Percentiles rank a stretch among this genome's conserved stretches.
Conservation (phyloP, 495 filamentous ascomycete genomes). For the Melanomma pulvis-pyrius region DNA sequence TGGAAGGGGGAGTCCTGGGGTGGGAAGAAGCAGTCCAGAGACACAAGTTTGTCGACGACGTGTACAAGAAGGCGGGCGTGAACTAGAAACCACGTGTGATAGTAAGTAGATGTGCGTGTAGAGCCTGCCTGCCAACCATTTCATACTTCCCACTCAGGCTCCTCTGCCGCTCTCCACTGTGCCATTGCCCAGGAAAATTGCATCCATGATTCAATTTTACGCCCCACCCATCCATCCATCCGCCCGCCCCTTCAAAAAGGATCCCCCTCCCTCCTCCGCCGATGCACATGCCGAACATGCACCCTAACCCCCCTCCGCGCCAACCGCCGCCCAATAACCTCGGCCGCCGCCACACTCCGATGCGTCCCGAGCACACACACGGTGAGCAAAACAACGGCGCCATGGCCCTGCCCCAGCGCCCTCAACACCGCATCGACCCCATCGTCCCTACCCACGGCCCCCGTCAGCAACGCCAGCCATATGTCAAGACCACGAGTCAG, state of each 20-base stretch:
- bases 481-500: no score
- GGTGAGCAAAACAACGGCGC: background rate
- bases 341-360: background rate
- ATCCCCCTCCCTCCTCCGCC: background rate
- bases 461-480: no score
- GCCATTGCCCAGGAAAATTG: no score
- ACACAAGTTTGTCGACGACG: conserved; percentile 44
- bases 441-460: background rate
- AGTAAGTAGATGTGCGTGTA: background rate
- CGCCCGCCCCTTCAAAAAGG: background rate
- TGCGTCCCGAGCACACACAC: background rate
- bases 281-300: background rate
- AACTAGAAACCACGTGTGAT: background rate
- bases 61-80: conserved; percentile 23
- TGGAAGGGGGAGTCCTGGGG: conserved; percentile 41
- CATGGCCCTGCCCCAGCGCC: background rate
- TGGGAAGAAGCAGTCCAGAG: conserved; percentile 51
- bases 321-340: background rate
- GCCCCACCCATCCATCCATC: background rate
- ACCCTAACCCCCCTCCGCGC: background rate
- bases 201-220: background rate
- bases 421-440: background rate
- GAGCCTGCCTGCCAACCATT: no score
- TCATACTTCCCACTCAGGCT: no score
- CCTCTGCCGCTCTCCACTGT: no score